These are phyloP conservation scores for Saitozyma podzolica DNA, from an alignment of 768 basidiomycete species.

Conservation along the genomic window DNA sequence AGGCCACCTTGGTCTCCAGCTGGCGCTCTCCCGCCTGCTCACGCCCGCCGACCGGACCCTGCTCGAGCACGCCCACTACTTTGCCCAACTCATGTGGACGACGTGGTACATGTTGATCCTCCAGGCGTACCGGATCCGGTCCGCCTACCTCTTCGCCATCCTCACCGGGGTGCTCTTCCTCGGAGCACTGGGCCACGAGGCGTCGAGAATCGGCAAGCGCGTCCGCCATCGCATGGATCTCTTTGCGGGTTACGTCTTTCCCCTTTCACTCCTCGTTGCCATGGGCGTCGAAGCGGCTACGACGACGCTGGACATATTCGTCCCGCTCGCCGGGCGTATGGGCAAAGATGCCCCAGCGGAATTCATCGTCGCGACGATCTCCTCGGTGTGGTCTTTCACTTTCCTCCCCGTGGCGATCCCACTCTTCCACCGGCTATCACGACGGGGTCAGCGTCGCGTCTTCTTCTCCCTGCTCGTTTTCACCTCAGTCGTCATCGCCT, in stretches of 20 bases:
- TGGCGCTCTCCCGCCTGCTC: constrained; percentile 51
- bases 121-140: constrained; percentile 70
- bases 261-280: constrained; percentile 52
- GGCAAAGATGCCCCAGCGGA: constrained; percentile 83
- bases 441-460: constrained; percentile 50
- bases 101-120: constrained; percentile 60
- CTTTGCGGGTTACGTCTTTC: constrained; percentile 13
- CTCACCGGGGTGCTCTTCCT: constrained; percentile 64
- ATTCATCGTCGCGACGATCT: constrained; percentile 78
- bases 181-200: constrained; percentile 59
- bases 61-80: constrained; percentile 66
- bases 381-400: constrained; percentile 62
- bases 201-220: neutral
- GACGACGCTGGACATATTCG: constrained; percentile 72
- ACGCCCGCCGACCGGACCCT: constrained; percentile 57
- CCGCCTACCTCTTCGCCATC: constrained; percentile 69
- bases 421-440: constrained; percentile 72
- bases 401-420: constrained; percentile 65
- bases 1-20: constrained; percentile 68
- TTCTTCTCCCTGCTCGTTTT: constrained; percentile 59
- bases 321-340: constrained; percentile 82
- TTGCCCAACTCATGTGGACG: constrained; percentile 63
- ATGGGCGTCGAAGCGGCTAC: constrained; percentile 54
- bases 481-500: constrained; percentile 58
- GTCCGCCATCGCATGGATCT: constrained; percentile 8